Evolutionary conservation across 1,139 yeast species (phyloP), one percentile per base, ranked within the genome.

Genomic region (Schizosaccharomyces versatilis): DNA sequence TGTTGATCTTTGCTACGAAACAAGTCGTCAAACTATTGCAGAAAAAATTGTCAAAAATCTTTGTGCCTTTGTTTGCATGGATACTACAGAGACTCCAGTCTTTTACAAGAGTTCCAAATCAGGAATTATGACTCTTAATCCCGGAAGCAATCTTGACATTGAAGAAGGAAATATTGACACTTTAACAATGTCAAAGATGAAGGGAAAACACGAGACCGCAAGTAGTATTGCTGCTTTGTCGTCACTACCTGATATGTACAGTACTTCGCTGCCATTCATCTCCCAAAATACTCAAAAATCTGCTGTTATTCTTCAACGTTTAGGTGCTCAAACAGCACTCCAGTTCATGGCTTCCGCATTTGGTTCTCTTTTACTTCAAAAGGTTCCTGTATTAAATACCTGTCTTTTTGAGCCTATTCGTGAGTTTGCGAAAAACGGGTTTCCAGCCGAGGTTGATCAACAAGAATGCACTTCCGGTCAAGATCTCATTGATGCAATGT

Each of bases 31-130:
- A 19, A 79, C 80, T 47, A 94, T 93, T 2, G 80, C 90, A 2
- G 94, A 85, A 62, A 93, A 90, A 65, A 81, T 90, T 60, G 77
- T 84, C 54, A 88, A 85, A 65, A 93, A 93, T 63, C 70, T 93
- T 56, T 84, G 96, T 68, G 95, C 94, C 1, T 90, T 90, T 65
- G 67, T 90, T 53, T 90, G 98, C 70, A 96, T 88, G 47, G 98
- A 90, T 66, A 85, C 95, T 0, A 77, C 93, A 6, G 97, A 88
- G 66, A 96, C 90, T 41, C 98, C 98, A 2, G 97, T 86, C 63
- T 90, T 84, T 64, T 74, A 74, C 39, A 36, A 44, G 14, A 19
- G 8, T 8, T 32, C 14, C 1, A 24, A 44, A 32, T 14, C 6
- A 9, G 49, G 49, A 8, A 44, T 44, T 5, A 19, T 44, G 38